Base-by-base conservation (phyloP, 495 filamentous ascomycete species). In the Astrothelium macrocarpum region DNA sequence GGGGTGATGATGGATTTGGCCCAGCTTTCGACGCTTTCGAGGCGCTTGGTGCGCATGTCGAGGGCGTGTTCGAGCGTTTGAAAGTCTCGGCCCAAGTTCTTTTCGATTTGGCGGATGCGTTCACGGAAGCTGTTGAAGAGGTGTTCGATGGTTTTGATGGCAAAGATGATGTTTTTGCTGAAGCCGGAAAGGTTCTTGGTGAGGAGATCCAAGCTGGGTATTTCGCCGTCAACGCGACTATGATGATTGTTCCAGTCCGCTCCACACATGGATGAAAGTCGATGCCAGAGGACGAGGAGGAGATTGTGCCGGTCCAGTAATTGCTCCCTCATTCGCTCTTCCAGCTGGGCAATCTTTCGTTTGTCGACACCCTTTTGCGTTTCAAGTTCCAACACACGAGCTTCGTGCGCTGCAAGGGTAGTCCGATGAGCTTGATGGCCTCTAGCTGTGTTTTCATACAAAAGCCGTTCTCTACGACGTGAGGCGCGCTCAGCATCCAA, bases 241-340 rank as follows among this genome's bases (percentile, higher is more conserved):
- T 97, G 92, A 65, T 89, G 85, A 66, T 95, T 88, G 0, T 88
- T 85, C 94, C 94, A 98, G 71, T 97, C 94, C 0, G 82, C 79
- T 32, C 94, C 94, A 68, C 95, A 97, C 61, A 97, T 85, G 10
- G 85, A 77, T 1, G 88, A 89, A 16, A 98, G 80, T 31, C 90
- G 84, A 61, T 90, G 90, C 94, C 94, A 98, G 18, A 97, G 79
- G 16, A 84, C 80, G 14, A 95, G 82, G 31, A 96, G 83, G 53
- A 98, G 81, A 42, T 86, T 86, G 72, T 98, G 97, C 61, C 94
- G 88, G 73, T 98, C 94, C 18, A 79, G 81, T 36, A 97, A 82
- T 72, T 95, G 90, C 53, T 97, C 91, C 69, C 87, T 87, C 77
- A 87, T 89, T 64, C 84, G 83, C 60, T 83, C 78, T 72, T 97